Conservation (phyloP, 2,329 filamentous ascomycete genomes). For the Endocalyx cinctus region DNA sequence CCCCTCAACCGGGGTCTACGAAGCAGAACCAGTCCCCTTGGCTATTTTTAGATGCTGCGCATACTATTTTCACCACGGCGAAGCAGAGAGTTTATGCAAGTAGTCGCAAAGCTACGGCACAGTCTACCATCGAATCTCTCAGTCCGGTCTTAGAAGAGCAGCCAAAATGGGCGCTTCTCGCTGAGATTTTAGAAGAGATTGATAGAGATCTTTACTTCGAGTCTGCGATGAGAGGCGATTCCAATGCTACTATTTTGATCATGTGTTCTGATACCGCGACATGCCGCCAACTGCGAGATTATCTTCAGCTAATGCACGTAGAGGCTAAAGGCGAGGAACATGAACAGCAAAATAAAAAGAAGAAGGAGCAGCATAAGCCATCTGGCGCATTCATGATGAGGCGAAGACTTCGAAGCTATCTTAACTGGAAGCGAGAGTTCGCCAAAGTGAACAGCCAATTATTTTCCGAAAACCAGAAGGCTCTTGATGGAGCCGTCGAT, state of each 20-base stretch:
- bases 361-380: constrained; percentile 52
- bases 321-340: constrained; percentile 49
- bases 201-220: constrained; percentile 87
- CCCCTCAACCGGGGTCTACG: constrained; percentile 81
- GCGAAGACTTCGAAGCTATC: constrained; percentile 77
- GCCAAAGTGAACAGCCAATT: constrained; percentile 75
- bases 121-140: constrained; percentile 55
- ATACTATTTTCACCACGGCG: constrained; percentile 88
- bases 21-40: constrained; percentile 89
- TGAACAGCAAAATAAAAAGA: constrained; percentile 27
- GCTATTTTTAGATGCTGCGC: constrained; percentile 91
- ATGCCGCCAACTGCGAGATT: constrained; percentile 84
- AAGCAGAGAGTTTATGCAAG: constrained; percentile 82
- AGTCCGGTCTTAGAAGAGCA: constrained; percentile 85
- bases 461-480: constrained; percentile 75
- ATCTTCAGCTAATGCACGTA: constrained; percentile 84
- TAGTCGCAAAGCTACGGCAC: constrained; percentile 48
- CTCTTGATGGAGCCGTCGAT: constrained; percentile 63
- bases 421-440: constrained; percentile 88
- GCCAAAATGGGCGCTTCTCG: constrained; percentile 86
- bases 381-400: constrained; percentile 89
- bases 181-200: constrained; percentile 90
- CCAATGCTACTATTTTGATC: constrained; percentile 86
- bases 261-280: constrained; percentile 91
- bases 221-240: constrained; percentile 69